Evolutionary conservation across 2,329 filamentous ascomycete genomes (phyloP).

Genomic region (Diaporthe australafricana): DNA sequence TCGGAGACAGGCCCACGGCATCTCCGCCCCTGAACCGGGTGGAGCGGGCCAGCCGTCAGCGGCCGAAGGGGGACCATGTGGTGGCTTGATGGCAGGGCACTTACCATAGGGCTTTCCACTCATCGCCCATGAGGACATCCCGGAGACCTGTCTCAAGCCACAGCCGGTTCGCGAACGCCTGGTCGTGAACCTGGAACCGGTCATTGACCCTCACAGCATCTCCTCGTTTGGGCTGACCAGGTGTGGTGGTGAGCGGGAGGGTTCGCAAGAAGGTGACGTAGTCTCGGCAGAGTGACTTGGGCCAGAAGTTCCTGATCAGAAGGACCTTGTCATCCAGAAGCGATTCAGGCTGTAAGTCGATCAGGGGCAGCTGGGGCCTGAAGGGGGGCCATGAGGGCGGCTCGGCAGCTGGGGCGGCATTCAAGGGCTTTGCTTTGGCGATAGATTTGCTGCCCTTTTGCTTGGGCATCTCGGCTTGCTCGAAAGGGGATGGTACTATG

Average conservation of each 20-base stretch:
- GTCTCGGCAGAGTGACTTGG: constrained; percentile 77
- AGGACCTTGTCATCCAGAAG: constrained; percentile 74
- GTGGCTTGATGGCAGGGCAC: constrained; percentile 39
- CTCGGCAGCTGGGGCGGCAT: constrained; percentile 39
- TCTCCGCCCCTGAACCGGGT: constrained; percentile 78
- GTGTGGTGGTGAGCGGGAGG: constrained; percentile 81
- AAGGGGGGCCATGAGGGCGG: constrained; percentile 76
- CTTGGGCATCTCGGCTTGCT: constrained; percentile 31
- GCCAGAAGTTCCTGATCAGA: constrained; percentile 80
- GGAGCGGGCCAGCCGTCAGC: constrained; percentile 24
- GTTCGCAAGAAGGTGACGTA: constrained; percentile 79
- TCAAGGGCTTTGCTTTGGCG: constrained; percentile 39
- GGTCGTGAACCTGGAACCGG: constrained; percentile 84
- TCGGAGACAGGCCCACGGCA: constrained; percentile 85
- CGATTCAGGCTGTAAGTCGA: constrained; percentile 70
- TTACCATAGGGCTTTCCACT: constrained; percentile 58
- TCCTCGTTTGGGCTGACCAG: constrained; percentile 80
- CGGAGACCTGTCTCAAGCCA: constrained; percentile 84
- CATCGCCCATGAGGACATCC: constrained; percentile 63
- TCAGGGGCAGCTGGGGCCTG: constrained; percentile 74
- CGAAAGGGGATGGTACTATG: constrained; percentile 5
- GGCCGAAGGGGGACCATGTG: not conserved
- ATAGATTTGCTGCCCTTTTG: constrained; percentile 13
- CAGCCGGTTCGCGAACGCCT: constrained; percentile 76
- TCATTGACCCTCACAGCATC: constrained; percentile 91